Base-by-base conservation (phyloP, 352 stramenopile species). In the Phytopythium montanum region DNA sequence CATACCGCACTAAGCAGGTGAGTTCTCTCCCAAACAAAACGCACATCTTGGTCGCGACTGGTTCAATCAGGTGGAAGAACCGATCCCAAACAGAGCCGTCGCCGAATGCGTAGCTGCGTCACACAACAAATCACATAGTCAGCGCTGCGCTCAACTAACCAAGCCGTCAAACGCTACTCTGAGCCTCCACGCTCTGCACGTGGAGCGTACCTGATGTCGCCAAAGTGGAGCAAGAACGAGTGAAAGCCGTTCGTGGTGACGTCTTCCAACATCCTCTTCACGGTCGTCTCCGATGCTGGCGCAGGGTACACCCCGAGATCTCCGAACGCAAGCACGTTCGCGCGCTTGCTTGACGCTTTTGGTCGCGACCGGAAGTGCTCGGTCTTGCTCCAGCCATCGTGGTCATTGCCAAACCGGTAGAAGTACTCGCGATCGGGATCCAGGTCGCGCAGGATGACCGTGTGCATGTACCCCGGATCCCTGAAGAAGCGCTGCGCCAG, bases 61-160 rank as follows among this genome's bases (percentile, higher is more conserved):
- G 75, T 41, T 90, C 79, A 33, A 90, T 88, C 28, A 90, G 55
- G 52, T 83, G 76, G 49, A 92, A 90, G 61, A 88, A 92, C 31
- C 79, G 73, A 41, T 92, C 83, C 83, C 83, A 92, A 49, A 88
- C 61, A 25, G 70, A 75, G 36, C 73, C 80, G 36, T 79, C 62
- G 4, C 76, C 81, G 54, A 76, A 72, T n/a, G 82, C 80, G 63
- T 90, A 92, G 54, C 82, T 91, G 34, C 38, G 34, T n/a, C 52
- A 50, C 4, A 33, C 2, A 28, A 23, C 14, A 16, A 8, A 12
- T 5, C 23, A 34, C 23, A 34, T 5, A 36, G 8, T 28, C 14
- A 52, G n/a, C n/a, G n/a, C n/a, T n/a, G n/a, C n/a, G n/a, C n/a
- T n/a, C n/a, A n/a, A n/a, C 31, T 10, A 36, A 36, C 2, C 31